Evolutionary conservation across 306 rosid genomes (phyloP).

Genomic region (Arachis hypogaea): DNA sequence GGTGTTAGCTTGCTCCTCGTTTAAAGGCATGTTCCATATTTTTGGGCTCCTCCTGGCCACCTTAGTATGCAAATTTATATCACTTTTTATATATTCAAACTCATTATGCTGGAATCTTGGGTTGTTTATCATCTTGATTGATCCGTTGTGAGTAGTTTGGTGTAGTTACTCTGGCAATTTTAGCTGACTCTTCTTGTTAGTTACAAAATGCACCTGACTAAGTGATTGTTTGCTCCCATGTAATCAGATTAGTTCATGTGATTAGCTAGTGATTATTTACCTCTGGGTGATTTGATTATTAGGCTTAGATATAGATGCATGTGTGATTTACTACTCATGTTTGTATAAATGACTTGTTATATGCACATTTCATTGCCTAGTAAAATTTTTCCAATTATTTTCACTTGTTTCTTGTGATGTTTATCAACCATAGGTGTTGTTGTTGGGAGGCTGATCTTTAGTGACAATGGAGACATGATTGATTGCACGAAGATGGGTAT

Average conservation of each 20-base stretch:
- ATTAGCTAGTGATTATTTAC: neutral
- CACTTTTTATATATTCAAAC: too few relatives aligned
- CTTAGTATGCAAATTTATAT: too few relatives aligned
- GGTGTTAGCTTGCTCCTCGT: too few relatives aligned
- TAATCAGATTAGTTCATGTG: neutral
- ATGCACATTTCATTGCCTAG: neutral
- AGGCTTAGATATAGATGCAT: neutral
- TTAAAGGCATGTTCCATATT: too few relatives aligned
- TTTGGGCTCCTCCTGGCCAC: too few relatives aligned
- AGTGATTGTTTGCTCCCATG: neutral
- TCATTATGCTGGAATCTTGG: neutral
- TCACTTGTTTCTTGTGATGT: neutral
- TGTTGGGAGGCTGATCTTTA: constrained; percentile 84
- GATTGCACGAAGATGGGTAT: constrained; percentile 97
- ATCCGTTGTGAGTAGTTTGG: neutral
- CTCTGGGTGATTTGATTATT: neutral
- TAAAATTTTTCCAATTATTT: neutral
- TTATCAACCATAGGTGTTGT: constrained; percentile 62
- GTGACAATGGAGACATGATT: constrained; percentile 92
- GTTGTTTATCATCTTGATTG: neutral
- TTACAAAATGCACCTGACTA: too few relatives aligned
- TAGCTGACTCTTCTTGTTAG: too few relatives aligned
- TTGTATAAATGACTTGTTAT: neutral
- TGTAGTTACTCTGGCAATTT: too few relatives aligned
- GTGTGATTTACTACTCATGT: neutral